Conservation (phyloP, 1,284 basidiomycete species). For the Wallemia ichthyophaga region DNA sequence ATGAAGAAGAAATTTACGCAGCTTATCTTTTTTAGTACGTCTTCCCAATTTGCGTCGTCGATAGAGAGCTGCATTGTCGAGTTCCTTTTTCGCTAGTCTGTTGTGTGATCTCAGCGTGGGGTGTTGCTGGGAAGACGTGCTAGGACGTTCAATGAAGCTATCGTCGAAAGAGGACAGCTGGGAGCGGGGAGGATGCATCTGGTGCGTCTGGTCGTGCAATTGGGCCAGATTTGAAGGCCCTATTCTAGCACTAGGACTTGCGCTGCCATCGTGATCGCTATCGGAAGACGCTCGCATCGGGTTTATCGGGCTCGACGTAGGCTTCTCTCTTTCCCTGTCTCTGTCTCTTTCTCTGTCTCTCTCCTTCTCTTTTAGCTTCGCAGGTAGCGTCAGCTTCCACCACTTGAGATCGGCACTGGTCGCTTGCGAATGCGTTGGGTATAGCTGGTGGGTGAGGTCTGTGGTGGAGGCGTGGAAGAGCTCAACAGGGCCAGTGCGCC, state of each 20-base stretch:
- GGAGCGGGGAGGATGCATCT: too few species aligned
- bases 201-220: too few species aligned
- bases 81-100: neutral
- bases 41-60: neutral
- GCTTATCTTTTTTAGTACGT: neutral
- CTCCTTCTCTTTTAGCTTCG: neutral
- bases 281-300: too few species aligned
- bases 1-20: constrained; percentile 4
- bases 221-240: too few species aligned
- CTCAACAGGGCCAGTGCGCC: neutral
- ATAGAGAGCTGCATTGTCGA: neutral
- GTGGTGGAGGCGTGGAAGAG: neutral
- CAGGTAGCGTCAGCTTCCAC: neutral
- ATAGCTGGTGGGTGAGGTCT: neutral
- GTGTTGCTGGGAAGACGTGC: neutral
- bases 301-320: too few species aligned
- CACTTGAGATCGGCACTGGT: neutral
- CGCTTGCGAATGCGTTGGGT: neutral
- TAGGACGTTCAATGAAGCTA: too few species aligned
- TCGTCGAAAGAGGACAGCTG: too few species aligned
- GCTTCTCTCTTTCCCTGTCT: too few species aligned
- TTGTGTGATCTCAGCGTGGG: neutral
- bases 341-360: neutral
- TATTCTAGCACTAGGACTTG: too few species aligned
- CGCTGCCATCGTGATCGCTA: too few species aligned